Percentiles rank a stretch among this genome's conserved stretches.
Evolutionary conservation across 73 alveolate species (phyloP).

Genomic region (Paramecium tetraurelia): DNA sequence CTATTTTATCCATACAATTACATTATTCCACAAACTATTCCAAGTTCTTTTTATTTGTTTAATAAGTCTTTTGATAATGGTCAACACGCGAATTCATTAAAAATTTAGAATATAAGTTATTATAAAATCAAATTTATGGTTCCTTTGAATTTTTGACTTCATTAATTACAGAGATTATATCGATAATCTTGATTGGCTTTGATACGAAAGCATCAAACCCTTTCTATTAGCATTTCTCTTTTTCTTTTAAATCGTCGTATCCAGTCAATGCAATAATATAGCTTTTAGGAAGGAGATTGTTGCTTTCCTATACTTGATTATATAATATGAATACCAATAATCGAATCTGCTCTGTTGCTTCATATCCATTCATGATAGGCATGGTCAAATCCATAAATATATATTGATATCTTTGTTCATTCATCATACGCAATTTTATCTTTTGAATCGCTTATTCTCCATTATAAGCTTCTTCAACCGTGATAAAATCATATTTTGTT

Average conservation of each 20-base stretch:
- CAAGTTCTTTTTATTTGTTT: neutral
- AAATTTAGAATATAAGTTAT: neutral
- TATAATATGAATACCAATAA: neutral
- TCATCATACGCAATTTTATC: neutral
- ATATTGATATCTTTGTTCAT: neutral
- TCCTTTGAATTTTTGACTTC: neutral
- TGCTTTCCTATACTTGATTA: neutral
- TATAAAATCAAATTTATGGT: neutral
- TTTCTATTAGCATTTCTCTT: neutral
- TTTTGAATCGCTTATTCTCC: conserved; percentile 39
- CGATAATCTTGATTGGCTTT: neutral
- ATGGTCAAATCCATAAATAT: conserved; percentile 23
- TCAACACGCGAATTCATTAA: conserved; percentile 11
- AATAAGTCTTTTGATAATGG: neutral
- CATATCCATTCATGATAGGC: conserved; percentile 9
- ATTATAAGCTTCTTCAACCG: conserved; percentile 24
- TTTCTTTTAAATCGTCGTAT: conserved; percentile 30
- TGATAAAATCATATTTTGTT: neutral
- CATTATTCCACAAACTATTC: neutral
- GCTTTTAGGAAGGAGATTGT: neutral
- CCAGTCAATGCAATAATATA: conserved; percentile 26
- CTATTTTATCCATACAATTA: neutral
- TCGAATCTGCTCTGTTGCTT: neutral
- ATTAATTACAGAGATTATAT: neutral
- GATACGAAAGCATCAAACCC: conserved; percentile 44